Evolutionary conservation across 768 basidiomycete species (phyloP).

Genomic region (Hebeloma cylindrosporum): DNA sequence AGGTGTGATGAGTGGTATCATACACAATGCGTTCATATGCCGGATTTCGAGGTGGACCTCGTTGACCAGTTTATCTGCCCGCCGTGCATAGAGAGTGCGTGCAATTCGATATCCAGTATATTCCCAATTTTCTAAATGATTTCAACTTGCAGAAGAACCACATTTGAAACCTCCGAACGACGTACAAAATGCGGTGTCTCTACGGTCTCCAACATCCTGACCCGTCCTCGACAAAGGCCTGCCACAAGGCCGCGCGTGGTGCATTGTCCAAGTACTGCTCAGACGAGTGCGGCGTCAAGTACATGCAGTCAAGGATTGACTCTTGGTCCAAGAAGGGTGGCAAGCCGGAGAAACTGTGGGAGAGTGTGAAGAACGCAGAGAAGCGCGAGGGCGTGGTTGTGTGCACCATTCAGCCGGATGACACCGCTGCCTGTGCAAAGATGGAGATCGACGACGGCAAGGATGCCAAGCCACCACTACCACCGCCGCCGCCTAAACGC

Average conservation of each 20-base stretch:
- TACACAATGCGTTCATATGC: constrained; percentile 79
- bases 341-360: constrained; percentile 67
- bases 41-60: constrained; percentile 79
- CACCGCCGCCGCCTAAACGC: not conserved
- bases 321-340: constrained; percentile 64
- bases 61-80: constrained; percentile 94
- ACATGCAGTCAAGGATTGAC: constrained; percentile 64
- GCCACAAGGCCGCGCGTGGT: constrained; percentile 79
- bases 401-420: constrained; percentile 32
- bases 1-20: constrained; percentile 98
- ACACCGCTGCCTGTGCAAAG: constrained; percentile 13
- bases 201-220: constrained; percentile 63
- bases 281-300: constrained; percentile 79
- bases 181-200: constrained; percentile 80
- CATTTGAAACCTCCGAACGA: constrained; percentile 62
- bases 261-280: constrained; percentile 91
- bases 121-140: not conserved
- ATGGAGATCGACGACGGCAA: constrained; percentile 28
- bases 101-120: not conserved
- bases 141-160: constrained; percentile 52
- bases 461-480: constrained; percentile 17
- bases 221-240: constrained; percentile 63
- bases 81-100: constrained; percentile 71
- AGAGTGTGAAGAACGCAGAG: constrained; percentile 66
- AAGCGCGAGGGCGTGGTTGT: constrained; percentile 72